Percentiles rank a stretch among this genome's conserved stretches.
phyloP scores from a whole-genome alignment of 179 eudicot species.

The Spergularia azorica region DNA sequence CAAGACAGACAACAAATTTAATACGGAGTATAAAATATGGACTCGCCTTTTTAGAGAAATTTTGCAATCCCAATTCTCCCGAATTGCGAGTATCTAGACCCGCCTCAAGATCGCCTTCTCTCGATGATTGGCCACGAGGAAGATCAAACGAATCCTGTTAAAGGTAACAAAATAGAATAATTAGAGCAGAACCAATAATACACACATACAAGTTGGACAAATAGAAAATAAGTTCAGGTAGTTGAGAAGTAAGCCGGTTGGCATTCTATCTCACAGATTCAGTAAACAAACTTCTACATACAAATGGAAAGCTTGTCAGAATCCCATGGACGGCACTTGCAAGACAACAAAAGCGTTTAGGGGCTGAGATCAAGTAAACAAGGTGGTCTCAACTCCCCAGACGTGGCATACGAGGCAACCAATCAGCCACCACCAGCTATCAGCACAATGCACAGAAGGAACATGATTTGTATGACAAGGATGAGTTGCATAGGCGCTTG shows the following conservation, averaged over 20 bases:
- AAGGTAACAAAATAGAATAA: not conserved
- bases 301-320: not conserved
- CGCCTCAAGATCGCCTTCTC: slow-evolving; percentile 72
- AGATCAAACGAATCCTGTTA: slow-evolving; percentile 65
- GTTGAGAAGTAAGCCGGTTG: too few relatives aligned
- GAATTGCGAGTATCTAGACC: slow-evolving; percentile 62
- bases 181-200: not conserved
- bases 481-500: not conserved
- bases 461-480: not conserved
- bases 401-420: too few relatives aligned
- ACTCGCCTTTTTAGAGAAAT: slow-evolving; percentile 69
- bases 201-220: not conserved
- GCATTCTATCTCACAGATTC: not conserved
- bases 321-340: not conserved
- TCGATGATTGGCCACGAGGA: slow-evolving; percentile 52
- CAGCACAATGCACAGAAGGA: too few relatives aligned
- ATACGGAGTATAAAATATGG: not conserved
- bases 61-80: slow-evolving; percentile 79
- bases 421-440: too few relatives aligned
- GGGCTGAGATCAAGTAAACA: not conserved
- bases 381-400: not conserved
- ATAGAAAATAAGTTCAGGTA: not conserved
- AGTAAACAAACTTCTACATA: not conserved
- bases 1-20: not conserved
- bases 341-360: not conserved